Base-by-base conservation (phyloP, 2,329 filamentous ascomycete species). In the Diaporthe sp. region DNA sequence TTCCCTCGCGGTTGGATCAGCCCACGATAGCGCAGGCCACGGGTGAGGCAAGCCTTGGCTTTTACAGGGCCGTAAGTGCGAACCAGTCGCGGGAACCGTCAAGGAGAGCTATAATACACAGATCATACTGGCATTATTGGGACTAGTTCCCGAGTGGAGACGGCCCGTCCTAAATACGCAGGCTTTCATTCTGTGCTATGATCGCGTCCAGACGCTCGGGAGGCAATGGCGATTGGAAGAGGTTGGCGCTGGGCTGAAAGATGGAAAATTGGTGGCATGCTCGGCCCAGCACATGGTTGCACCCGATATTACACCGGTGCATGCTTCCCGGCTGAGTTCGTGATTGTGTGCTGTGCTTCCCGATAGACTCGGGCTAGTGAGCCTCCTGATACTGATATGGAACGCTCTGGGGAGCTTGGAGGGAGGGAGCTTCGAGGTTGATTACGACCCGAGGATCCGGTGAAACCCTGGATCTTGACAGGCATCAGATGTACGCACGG, bases 361-460 rank as follows among this genome's bases (percentile, higher is more conserved):
- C 63, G 63, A 68, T 68, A 39, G 30, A 53, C 63, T 68, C 63
- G 63, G 63, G 47, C 47, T 68, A 68, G 63, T 39, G 47, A 68
- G 47, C 63, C 12, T 68, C 32, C 63, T 68, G 63, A 68, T 68
- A 68, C 63, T 53, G 32, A 53, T 53, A 5, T 68, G 63, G 63
- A 68, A 68, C 63, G 63, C 32, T 37, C 9, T 19, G 30, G 63
- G 47, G 63, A 68, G 63, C 63, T 68, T 68, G 47, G 61, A 25
- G 44, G 61, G 63, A 37, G 47, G 13, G 32, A 39, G n/a, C 47
- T 44, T 25, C 25, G 66, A 70, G 37, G 42, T 39, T 44, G 42
- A 27, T 56, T 58, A 53, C 32, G 63, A 68, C 47, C 47, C 63
- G 63, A 68, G 44, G 37, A 39, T 53, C 47, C 63, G 63, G 63